phyloP scores from a whole-genome alignment of 495 filamentous ascomycete species.

The Neurospora africana region DNA sequence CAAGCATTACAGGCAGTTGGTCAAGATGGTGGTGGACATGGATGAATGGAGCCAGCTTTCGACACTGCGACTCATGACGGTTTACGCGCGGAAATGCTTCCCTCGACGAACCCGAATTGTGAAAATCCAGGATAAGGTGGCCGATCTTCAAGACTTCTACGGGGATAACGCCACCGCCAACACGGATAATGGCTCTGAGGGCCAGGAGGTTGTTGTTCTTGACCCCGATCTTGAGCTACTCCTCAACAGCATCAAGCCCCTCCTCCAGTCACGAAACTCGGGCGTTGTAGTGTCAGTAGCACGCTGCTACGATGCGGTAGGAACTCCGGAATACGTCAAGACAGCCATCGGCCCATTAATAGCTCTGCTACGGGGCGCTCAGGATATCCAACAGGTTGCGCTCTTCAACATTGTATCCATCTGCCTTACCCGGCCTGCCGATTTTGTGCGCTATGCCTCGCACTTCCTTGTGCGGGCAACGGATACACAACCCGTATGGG shows the following conservation, averaged over 20 bases:
- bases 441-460: constrained; percentile 72
- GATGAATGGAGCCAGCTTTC: constrained; percentile 95
- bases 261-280: constrained; percentile 87
- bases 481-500: constrained; percentile 76
- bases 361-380: constrained; percentile 69
- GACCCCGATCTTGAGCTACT: constrained; percentile 81
- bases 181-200: constrained; percentile 19
- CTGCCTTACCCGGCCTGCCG: constrained; percentile 56
- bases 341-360: constrained; percentile 71
- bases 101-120: constrained; percentile 54
- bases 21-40: constrained; percentile 93
- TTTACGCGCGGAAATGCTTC: constrained; percentile 83
- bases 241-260: constrained; percentile 63
- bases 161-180: constrained; percentile 40
- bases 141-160: constrained; percentile 62
- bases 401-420: constrained; percentile 91
- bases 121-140: constrained; percentile 23
- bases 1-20: constrained; percentile 71
- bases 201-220: constrained; percentile 49
- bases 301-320: constrained; percentile 74
- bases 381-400: constrained; percentile 79
- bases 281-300: constrained; percentile 84
- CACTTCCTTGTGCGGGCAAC: constrained; percentile 78
- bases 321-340: constrained; percentile 60
- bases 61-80: constrained; percentile 65